phyloP scores from a whole-genome alignment of 495 filamentous ascomycete species.

The Apiosordaria backusii region DNA sequence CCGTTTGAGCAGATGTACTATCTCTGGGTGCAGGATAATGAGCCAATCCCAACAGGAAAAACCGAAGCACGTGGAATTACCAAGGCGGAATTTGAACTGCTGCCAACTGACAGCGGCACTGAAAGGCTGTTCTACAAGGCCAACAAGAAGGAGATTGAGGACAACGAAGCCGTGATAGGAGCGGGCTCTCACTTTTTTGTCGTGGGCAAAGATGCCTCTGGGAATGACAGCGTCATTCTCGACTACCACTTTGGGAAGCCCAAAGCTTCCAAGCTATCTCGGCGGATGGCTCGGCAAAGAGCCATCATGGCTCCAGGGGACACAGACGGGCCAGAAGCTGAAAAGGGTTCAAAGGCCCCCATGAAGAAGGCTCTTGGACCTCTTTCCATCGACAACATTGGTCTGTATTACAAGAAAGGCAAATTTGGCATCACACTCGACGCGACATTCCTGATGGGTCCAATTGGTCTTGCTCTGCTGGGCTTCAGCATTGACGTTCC shows the following conservation, averaged over 20 bases:
- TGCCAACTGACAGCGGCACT: not conserved
- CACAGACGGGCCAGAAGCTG: not conserved
- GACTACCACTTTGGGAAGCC: not conserved
- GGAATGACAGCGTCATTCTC: not conserved
- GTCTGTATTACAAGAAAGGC: constrained; percentile 32
- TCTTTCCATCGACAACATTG: constrained; percentile 33
- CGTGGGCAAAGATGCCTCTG: not conserved
- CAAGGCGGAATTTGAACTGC: no score
- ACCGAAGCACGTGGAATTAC: no score
- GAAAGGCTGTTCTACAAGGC: no score
- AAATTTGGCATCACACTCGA: constrained; percentile 34
- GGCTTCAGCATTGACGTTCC: constrained; percentile 31
- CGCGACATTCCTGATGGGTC: constrained; percentile 40
- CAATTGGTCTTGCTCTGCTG: constrained; percentile 36
- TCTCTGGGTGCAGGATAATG: no score
- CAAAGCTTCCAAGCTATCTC: no score
- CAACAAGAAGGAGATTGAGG: no score
- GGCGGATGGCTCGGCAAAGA: no score
- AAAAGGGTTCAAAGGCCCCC: constrained; percentile 14
- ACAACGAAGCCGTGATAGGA: not conserved
- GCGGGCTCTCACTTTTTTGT: not conserved
- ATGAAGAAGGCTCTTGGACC: constrained; percentile 33
- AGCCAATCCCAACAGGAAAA: no score
- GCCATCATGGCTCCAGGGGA: no score
- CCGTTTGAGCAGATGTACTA: no score